Base-by-base conservation (phyloP, 441 rosid genomes). In the Erodium texanum region DNA sequence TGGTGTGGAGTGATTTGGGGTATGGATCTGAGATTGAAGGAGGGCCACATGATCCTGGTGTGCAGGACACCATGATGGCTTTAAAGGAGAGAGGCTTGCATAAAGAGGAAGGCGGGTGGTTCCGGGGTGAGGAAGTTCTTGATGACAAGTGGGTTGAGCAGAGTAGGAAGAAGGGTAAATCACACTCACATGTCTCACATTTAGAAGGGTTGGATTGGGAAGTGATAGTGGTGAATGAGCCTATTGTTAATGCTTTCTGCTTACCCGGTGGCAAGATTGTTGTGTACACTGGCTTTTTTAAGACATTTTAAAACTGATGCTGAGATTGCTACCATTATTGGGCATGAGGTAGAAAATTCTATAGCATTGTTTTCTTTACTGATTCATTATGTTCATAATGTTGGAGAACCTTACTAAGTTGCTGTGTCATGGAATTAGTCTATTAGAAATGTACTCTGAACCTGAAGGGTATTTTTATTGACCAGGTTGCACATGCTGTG, bases 201-300 rank as follows among this genome's bases (percentile, higher is more conserved):
- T 80, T 94, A 65, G 97, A 87, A 23, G 94, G 93, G 23, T 74
- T 91, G 62, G 86, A 84, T 67, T 94, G 97, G 99, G 99, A 94
- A 79, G 85, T 94, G 61, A 73, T 94, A 80, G 99, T 94, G 62
- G 95, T 89, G 75, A 79, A 94, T 45, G 88, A 88, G 64, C 88
- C 93, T 68, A 73, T 75, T 48, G 84, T 87, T 43, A 87, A 89
- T 73, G 99, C 97, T 19, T 83, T 91, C 70, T 91, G 96, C 72
- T 75, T 88, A 66, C 97, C 97, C 23, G 96, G 89, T 66, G 97
- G 97, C 59, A 89, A 91, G 79, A 89, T 94, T 74, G 97, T 91
- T 34, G 91, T 94, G 12, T 89, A 85, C 71, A 82, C 96, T 0
- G 99, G 99, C 29, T 79, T 94, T 79, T 81, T 94, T n/a, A 70